phyloP scores from a whole-genome alignment of 257 asterid genomes.

The Petunia secreta region DNA sequence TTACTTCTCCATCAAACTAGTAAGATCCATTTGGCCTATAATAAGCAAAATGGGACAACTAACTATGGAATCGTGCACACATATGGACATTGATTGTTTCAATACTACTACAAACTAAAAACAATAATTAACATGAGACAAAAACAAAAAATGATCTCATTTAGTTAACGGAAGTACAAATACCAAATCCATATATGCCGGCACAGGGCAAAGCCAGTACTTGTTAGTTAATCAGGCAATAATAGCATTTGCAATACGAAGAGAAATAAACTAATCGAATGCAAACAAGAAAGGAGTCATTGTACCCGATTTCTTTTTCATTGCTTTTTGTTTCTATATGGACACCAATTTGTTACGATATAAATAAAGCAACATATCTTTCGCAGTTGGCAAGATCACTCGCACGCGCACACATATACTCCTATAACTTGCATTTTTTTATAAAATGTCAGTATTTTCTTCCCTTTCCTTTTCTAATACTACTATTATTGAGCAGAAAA shows the following conservation, averaged over 20 bases:
- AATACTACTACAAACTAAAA: neutral
- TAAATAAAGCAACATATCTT: neutral
- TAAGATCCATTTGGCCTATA: neutral
- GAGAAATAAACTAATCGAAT: neutral
- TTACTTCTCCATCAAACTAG: neutral
- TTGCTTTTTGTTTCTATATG: neutral
- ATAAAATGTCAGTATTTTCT: too few relatives aligned
- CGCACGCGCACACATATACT: neutral
- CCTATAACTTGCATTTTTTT: too few relatives aligned
- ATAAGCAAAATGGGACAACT: neutral
- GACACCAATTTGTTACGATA: neutral
- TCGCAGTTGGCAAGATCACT: neutral
- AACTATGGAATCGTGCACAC: neutral
- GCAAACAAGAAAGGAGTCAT: neutral
- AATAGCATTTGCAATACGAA: neutral
- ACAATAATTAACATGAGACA: neutral
- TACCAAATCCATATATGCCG: slow-evolving; percentile 5
- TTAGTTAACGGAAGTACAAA: neutral
- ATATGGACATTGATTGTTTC: neutral
- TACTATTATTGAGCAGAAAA: neutral
- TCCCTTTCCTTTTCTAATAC: too few relatives aligned
- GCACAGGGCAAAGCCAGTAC: neutral
- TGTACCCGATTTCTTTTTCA: too few relatives aligned
- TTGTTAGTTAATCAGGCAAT: slow-evolving; percentile 1
- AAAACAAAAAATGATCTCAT: neutral